A percentile compares a stretch with the other conserved stretches of the same genome.
Conservation (phyloP, 1,284 basidiomycete species). For the Apiotrichum montevideense region DNA sequence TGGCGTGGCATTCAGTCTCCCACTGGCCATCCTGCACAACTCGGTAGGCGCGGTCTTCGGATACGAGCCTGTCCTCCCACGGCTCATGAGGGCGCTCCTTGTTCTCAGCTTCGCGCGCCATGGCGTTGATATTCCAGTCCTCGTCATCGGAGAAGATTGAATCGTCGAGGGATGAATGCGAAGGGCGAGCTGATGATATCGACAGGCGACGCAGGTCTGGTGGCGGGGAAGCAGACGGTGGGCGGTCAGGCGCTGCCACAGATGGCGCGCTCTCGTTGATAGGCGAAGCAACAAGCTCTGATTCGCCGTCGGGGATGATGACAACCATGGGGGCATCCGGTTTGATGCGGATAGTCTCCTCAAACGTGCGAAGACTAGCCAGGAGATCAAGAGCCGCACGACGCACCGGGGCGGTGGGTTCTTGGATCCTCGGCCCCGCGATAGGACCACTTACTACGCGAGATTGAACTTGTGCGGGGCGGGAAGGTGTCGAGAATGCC, state of each 20-base stretch:
- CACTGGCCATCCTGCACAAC: constrained; percentile 16
- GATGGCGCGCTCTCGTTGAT: constrained; percentile 9
- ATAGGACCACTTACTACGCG: neutral
- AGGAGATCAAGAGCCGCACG: constrained; percentile 41
- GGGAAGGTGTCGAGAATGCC: constrained; percentile 45
- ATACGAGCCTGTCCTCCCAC: constrained; percentile 43
- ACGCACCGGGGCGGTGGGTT: constrained; percentile 12
- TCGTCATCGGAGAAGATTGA: constrained; percentile 31
- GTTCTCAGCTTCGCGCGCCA: constrained; percentile 20
- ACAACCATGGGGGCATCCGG: constrained; percentile 9
- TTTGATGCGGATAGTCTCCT: constrained; percentile 32
- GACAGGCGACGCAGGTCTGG: constrained; percentile 3
- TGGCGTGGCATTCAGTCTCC: constrained; percentile 15
- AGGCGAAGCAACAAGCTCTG: constrained; percentile 1
- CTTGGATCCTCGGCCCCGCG: neutral
- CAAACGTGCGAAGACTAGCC: constrained; percentile 30
- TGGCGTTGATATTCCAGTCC: constrained; percentile 38
- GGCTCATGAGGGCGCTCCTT: constrained; percentile 19
- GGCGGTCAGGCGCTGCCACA: constrained; percentile 27
- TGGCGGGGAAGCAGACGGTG: neutral
- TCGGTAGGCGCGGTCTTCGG: constrained; percentile 31
- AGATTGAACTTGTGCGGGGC: constrained; percentile 15
- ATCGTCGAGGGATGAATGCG: constrained; percentile 6
- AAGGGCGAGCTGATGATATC: neutral
- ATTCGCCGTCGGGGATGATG: constrained; percentile 4